Evolutionary conservation across 2,329 filamentous ascomycete species (phyloP).

Genomic region (Epichloe sp.): DNA sequence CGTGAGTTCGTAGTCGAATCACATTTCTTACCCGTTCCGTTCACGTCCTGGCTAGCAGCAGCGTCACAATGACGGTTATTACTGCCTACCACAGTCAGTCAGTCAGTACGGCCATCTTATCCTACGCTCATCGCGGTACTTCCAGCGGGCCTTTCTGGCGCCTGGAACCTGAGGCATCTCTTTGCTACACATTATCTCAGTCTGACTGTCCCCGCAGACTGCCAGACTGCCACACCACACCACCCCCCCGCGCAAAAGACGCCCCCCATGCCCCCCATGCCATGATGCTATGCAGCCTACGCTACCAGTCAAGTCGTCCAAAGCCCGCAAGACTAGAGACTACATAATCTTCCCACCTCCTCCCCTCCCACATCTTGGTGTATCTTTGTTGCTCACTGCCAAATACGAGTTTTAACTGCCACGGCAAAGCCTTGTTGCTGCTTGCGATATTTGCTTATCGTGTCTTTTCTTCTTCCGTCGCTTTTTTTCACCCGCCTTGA

Average conservation of each 20-base stretch:
- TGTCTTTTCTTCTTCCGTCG: neutral
- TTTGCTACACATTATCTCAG: neutral
- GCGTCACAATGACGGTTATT: neutral
- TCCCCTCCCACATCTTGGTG: neutral
- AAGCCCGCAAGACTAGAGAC: neutral
- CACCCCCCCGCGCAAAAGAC: neutral
- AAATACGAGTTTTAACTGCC: neutral
- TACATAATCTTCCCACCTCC: constrained; percentile 6
- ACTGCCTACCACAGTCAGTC: too few species aligned
- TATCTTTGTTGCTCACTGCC: neutral
- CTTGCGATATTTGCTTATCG: neutral
- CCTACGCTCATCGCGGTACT: too few species aligned
- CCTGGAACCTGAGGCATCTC: neutral
- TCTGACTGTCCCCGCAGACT: neutral
- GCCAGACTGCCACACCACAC: neutral
- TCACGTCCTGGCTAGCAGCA: neutral
- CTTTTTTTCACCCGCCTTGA: neutral
- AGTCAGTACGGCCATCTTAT: too few species aligned
- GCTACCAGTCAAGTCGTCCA: neutral
- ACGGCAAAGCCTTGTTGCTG: neutral
- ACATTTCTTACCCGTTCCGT: neutral
- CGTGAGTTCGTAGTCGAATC: neutral
- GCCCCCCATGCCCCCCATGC: neutral
- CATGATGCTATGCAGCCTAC: neutral
- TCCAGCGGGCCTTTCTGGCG: neutral